Percentiles rank a stretch among this genome's conserved stretches.
These are phyloP conservation scores for Nicotiana sylvestris DNA, from an alignment of 257 asterid genomes.

Conservation along the genomic window DNA sequence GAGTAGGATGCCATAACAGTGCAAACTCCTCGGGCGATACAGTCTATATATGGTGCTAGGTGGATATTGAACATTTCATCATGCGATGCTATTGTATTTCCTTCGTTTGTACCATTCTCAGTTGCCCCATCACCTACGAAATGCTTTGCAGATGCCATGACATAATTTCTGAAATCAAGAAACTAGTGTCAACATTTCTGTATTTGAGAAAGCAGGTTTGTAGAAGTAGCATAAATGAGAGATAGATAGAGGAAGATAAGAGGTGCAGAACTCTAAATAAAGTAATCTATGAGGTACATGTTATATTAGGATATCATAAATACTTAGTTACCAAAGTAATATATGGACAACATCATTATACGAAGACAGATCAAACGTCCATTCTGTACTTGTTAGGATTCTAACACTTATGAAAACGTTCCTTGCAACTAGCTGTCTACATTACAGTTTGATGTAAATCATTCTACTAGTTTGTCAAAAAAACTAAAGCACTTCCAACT, in stretches of 20 bases:
- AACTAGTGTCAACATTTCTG: slow-evolving; percentile 9
- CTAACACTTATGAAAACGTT: background rate
- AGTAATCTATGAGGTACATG: background rate
- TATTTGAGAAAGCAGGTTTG: background rate
- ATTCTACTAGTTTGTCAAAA: background rate
- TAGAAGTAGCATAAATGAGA: background rate
- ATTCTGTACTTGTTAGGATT: background rate
- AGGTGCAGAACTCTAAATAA: background rate
- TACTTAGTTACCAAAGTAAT: background rate
- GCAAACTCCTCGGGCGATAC: slow-evolving; percentile 76
- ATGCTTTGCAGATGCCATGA: slow-evolving; percentile 90
- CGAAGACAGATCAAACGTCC: background rate
- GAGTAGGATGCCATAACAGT: slow-evolving; percentile 87
- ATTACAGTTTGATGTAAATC: background rate
- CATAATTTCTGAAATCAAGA: slow-evolving; percentile 54
- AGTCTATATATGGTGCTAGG: slow-evolving; percentile 71
- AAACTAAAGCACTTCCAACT: background rate
- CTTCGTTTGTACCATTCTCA: slow-evolving; percentile 66
- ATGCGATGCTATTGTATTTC: slow-evolving; percentile 55
- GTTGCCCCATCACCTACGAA: slow-evolving; percentile 94
- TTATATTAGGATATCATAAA: background rate
- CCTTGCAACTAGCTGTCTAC: background rate
- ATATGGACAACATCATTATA: background rate
- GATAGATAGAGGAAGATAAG: background rate
- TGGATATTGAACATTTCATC: slow-evolving; percentile 75